A percentile compares a stretch with the other conserved stretches of the same genome.
Evolutionary conservation across 1,284 basidiomycete species (phyloP).

Genomic region (Rhodotorula sp.): DNA sequence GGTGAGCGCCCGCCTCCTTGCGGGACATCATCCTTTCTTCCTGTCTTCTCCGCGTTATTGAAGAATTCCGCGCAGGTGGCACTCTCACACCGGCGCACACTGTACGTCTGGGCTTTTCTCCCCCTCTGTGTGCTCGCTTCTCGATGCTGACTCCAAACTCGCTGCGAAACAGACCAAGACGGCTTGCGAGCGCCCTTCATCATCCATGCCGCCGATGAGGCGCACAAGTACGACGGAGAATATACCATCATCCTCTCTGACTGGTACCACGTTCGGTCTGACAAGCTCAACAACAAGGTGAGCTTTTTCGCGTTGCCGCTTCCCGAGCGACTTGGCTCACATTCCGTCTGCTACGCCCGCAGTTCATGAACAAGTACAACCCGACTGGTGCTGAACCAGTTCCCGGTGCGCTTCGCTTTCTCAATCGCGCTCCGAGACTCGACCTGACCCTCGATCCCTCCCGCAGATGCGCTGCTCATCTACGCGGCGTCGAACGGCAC

Average conservation of each 20-base stretch:
- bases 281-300: conserved; percentile 21
- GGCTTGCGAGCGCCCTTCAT: conserved; percentile 75
- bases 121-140: not conserved
- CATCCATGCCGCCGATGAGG: conserved; percentile 60
- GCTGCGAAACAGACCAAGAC: conserved; percentile 51
- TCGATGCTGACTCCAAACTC: too few species aligned
- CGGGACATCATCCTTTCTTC: too few species aligned
- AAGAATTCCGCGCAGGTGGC: conserved; percentile 30
- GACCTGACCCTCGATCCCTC: conserved; percentile 43
- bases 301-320: not conserved
- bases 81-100: conserved; percentile 34
- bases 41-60: too few species aligned
- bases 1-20: conserved; percentile 6
- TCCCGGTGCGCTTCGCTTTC: conserved; percentile 56
- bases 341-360: conserved; percentile 39
- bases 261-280: conserved; percentile 57
- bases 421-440: too few species aligned
- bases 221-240: conserved; percentile 76
- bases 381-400: conserved; percentile 76
- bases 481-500: conserved; percentile 70
- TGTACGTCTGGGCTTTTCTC: not conserved
- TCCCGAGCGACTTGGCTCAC: too few species aligned
- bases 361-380: conserved; percentile 66
- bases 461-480: conserved; percentile 66
- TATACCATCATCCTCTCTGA: conserved; percentile 79